These are phyloP conservation scores for Wickerhamiella musiphila DNA, from an alignment of 805 yeast species.

Conservation along the genomic window DNA sequence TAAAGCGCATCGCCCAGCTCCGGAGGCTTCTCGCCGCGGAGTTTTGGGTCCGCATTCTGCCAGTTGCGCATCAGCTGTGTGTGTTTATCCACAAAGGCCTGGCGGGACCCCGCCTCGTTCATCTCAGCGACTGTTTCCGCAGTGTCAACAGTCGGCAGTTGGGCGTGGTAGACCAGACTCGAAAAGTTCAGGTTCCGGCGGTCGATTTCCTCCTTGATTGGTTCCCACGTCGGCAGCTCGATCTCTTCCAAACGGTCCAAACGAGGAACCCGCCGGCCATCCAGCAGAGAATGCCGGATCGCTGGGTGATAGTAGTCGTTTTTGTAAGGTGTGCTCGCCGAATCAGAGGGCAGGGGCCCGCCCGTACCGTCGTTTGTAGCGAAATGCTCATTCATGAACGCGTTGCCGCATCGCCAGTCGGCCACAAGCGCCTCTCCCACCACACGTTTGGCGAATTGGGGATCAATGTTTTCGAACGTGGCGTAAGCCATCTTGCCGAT, in stretches of 20 bases:
- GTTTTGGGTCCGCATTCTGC: neutral
- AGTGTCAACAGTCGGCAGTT: too few relatives aligned
- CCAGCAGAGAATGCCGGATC: constrained; percentile 1
- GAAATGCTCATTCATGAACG: constrained; percentile 1
- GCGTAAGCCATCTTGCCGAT: constrained; percentile 39
- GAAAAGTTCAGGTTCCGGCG: constrained; percentile 1
- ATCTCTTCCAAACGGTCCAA: neutral
- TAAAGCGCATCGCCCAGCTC: too few relatives aligned
- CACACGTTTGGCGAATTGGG: constrained; percentile 29
- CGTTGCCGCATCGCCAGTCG: constrained; percentile 41
- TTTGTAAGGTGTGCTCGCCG: neutral
- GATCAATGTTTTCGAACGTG: constrained; percentile 25
- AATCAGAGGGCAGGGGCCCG: constrained; percentile 1
- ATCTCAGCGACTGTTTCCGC: too few relatives aligned
- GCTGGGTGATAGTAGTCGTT: neutral
- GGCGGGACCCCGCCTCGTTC: neutral
- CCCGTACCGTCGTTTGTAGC: neutral
- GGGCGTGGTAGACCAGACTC: neutral
- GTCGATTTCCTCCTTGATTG: neutral
- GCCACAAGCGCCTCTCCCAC: constrained; percentile 41
- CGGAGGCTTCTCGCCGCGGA: neutral
- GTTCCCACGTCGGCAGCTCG: neutral
- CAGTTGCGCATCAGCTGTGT: neutral
- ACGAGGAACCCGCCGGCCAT: constrained; percentile 1
- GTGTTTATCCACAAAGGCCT: too few relatives aligned